phyloP scores from a whole-genome alignment of 1,139 yeast species.

The Blastobotrys ciferrii region DNA sequence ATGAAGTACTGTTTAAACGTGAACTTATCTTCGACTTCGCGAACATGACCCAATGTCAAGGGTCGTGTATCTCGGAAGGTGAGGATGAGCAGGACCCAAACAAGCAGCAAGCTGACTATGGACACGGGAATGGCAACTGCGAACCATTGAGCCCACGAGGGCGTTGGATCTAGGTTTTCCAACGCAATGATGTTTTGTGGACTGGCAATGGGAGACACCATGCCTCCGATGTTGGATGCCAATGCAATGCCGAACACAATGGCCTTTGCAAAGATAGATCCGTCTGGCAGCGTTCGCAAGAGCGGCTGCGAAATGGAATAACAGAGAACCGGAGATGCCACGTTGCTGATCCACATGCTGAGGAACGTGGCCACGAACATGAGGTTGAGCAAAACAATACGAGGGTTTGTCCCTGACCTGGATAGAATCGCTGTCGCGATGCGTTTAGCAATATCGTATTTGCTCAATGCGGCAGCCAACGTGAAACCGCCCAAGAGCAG shows the following conservation, averaged over 20 bases:
- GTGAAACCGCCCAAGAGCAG: conserved; percentile 89
- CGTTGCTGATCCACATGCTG: conserved; percentile 95
- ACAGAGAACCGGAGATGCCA: conserved; percentile 93
- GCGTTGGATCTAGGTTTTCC: conserved; percentile 82
- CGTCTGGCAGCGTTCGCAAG: conserved; percentile 74
- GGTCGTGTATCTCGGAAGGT: conserved; percentile 54
- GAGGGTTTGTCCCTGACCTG: conserved; percentile 83
- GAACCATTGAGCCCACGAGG: conserved; percentile 96
- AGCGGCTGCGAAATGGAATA: conserved; percentile 88
- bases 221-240: conserved; percentile 91
- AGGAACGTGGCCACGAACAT: conserved; percentile 84
- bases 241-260: conserved; percentile 85
- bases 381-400: conserved; percentile 67
- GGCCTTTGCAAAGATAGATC: conserved; percentile 76
- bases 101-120: conserved; percentile 54
- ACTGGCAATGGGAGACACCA: conserved; percentile 94
- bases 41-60: conserved; percentile 60
- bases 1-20: conserved; percentile 73
- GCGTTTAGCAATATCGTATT: conserved; percentile 82
- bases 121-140: conserved; percentile 80
- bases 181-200: conserved; percentile 93
- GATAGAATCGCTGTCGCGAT: conserved; percentile 78
- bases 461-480: conserved; percentile 88
- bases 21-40: conserved; percentile 58
- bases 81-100: conserved; percentile 69